Base-by-base conservation (phyloP, 148 eudicot species). In the Bassia scoparia region DNA sequence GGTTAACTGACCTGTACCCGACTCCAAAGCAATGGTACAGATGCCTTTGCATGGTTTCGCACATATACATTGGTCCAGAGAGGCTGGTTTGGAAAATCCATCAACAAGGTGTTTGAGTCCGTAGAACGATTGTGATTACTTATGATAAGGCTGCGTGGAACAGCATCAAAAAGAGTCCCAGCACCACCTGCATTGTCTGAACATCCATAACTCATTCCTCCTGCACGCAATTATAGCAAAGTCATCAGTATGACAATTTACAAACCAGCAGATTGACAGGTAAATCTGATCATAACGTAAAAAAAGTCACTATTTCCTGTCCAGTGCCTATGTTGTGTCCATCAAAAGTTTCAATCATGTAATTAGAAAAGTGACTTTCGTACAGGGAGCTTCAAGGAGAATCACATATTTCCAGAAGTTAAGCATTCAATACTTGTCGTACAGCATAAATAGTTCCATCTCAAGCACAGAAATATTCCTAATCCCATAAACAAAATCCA, bases 11-110 rank as follows among this genome's bases (percentile, higher is more conserved):
- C 99, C 99, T 96, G 99, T 61, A 96, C 96, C 30, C 99, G 92
- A 77, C 96, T 89, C 92, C 96, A 96, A 74, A 85, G 90, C 87
- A 96, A 82, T 33, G 97, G 99, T 72, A 96, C 94, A 52, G 94
- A 67, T 66, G 96, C 97, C 83, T 84, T 92, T 21, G 91, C 99
- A 64, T 74, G 86, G 81, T 92, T 85, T 27, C 76, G 82, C 43
- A 96, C 89, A 71, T 87, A 87, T 30, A 96, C 89, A 84, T 96
- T 96, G 54, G 99, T 88, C 92, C 91, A 85, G 71, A 92, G 89
- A 21, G 99, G 99, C 82, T 89, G 97, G 74, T 90, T 81, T 26
- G 99, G 96, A 69, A 96, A 90, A 59, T 96, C 97, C 90, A 88
- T 73, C 33, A 96, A 85, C 59, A 96, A 84, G 20, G 99, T 96